Conservation (phyloP, 306 rosid species). For the Castanea crenata region DNA sequence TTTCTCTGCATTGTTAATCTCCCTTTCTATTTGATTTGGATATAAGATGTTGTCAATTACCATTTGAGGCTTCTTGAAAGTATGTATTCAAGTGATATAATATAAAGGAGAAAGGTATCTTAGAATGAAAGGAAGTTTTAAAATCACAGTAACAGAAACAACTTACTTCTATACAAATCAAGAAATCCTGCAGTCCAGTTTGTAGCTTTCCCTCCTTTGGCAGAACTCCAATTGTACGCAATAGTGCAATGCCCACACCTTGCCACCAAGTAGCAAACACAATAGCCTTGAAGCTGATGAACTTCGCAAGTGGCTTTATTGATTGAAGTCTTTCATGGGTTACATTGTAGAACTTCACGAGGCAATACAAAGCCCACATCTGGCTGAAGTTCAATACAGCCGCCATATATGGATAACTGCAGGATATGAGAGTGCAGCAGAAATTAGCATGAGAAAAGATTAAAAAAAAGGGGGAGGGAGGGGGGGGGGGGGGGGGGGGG, state of each 20-base stretch:
- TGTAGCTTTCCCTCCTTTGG: slow-evolving; percentile 61
- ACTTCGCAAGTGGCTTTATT: slow-evolving; percentile 87
- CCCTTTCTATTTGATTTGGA: too few relatives aligned
- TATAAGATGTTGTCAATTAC: too few relatives aligned
- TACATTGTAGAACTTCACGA: slow-evolving; percentile 76
- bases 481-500: not conserved
- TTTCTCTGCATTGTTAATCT: too few relatives aligned
- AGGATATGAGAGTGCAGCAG: not conserved
- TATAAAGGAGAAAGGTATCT: not conserved
- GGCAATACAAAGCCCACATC: slow-evolving; percentile 94
- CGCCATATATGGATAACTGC: slow-evolving; percentile 81
- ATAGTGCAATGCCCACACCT: slow-evolving; percentile 74
- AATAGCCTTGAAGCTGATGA: slow-evolving; percentile 94
- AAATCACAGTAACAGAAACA: slow-evolving; percentile 18
- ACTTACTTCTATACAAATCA: slow-evolving; percentile 81
- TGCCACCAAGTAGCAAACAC: slow-evolving; percentile 99
- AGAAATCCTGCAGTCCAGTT: slow-evolving; percentile 82
- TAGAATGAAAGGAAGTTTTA: not conserved
- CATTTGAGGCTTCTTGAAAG: too few relatives aligned
- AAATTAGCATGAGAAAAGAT: not conserved
- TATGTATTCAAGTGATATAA: too few relatives aligned
- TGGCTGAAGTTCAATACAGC: slow-evolving; percentile 86
- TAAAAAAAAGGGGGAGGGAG: not conserved
- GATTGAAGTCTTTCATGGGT: slow-evolving; percentile 75
- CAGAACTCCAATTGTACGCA: slow-evolving; percentile 52